A percentile compares a stretch with the other conserved stretches of the same genome.
Evolutionary conservation across 495 filamentous ascomycete genomes (phyloP).

Genomic region (Penicillium flavigenum): DNA sequence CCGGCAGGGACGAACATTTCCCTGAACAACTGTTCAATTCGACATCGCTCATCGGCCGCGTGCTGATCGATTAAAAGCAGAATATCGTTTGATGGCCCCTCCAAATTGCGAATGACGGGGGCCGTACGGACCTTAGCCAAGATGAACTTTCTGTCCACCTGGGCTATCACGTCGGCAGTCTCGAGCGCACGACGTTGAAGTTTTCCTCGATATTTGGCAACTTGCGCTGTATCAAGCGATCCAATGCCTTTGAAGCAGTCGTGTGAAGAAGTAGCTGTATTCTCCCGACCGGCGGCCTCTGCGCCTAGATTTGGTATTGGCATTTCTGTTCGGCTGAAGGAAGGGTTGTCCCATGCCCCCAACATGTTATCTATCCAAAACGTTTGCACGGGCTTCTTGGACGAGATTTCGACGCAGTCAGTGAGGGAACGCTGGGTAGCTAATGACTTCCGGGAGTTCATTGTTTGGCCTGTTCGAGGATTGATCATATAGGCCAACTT

Average conservation of each 20-base stretch:
- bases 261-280: neutral
- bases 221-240: constrained; percentile 15
- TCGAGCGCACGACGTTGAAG: constrained; percentile 67
- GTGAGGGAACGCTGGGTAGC: neutral
- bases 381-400: constrained; percentile 17
- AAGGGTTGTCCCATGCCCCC: constrained; percentile 60
- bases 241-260: constrained; percentile 17
- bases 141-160: constrained; percentile 91
- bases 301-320: constrained; percentile 43
- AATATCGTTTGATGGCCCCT: constrained; percentile 20
- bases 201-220: constrained; percentile 48
- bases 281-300: constrained; percentile 2
- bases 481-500: constrained; percentile 59
- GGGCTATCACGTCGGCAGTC: constrained; percentile 65
- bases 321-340: constrained; percentile 55
- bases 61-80: constrained; percentile 91
- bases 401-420: neutral
- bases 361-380: constrained; percentile 42
- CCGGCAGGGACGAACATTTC: constrained; percentile 37
- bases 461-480: constrained; percentile 59
- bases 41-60: constrained; percentile 86
- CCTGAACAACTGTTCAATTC: constrained; percentile 67
- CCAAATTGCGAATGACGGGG: neutral
- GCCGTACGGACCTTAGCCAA: constrained; percentile 55
- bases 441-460: constrained; percentile 9